Evolutionary conservation across 768 basidiomycete genomes (phyloP), one percentile per base, ranked within the genome.

Genomic region (Kondoa subrosea): DNA sequence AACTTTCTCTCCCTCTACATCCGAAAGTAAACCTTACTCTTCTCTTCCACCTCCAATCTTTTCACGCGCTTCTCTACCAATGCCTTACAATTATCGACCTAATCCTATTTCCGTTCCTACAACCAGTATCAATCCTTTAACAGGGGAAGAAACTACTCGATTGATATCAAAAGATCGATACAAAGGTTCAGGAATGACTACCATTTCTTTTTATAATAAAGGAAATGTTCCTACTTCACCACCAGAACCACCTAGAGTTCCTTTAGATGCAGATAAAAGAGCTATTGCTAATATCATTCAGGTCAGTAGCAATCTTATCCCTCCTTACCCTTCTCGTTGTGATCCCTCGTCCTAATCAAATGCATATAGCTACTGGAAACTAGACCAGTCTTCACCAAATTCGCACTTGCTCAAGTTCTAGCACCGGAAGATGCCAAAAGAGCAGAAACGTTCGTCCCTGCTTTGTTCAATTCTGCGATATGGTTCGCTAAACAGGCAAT

Each of bases 11-110:
- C 40, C 40, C 40, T 8, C 8, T n/a, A n/a, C n/a, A n/a, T n/a
- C n/a, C 16, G 73, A 76, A 77, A 21, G 71, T 2, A 74, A 74
- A 12, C 57, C 70, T 1, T 66, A 91, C 8, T 82, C 87, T 31
- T 79, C 90, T 14, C 85, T 91, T 71, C 91, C 93, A 31, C 88
- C 91, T 0, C 92, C 93, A 4, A 77, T 91, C 60, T 96, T 96
- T 78, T 87, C 86, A 72, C 82, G 90, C 34, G 87, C 89, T 71
- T 81, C 79, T 0, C 82, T 91, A 56, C 84, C 89, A 14, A 27
- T 15, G 34, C 30, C 34, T 1, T 56, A 50, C 34, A 34, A 60
- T 26, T 63, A 1, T 61, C 32, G 27, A 12, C 29, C 29, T 14
- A n/a, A 56, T 29, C 59, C 40, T 3, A 8, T 29, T 40, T 29